Evolutionary conservation across 202 grass and related monocot genomes (phyloP).

Genomic region (Bolboschoenoplectus hybrid): DNA sequence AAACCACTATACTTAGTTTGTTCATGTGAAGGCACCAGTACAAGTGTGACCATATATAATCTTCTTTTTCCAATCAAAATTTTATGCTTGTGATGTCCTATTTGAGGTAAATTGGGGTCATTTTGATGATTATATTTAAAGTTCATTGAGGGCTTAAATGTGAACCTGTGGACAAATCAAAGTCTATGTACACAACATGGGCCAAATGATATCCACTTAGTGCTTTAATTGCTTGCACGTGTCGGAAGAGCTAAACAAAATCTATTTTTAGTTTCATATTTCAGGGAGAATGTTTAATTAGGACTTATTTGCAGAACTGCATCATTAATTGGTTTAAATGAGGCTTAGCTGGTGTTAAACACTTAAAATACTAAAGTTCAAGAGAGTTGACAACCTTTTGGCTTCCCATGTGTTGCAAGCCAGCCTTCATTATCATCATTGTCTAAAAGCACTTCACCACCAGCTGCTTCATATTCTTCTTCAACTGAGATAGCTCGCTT

Average conservation of each 20-base stretch:
- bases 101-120: background rate
- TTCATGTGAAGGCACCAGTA: background rate
- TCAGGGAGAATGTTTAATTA: background rate
- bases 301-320: background rate
- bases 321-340: background rate
- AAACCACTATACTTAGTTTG: background rate
- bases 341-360: background rate
- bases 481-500: conserved; percentile 71
- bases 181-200: background rate
- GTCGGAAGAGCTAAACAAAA: background rate
- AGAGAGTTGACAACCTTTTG: conserved; percentile 54
- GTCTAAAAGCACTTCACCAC: conserved; percentile 78
- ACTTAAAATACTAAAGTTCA: background rate
- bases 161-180: background rate
- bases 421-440: conserved; percentile 69
- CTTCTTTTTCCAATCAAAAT: background rate
- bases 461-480: conserved; percentile 86
- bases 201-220: background rate
- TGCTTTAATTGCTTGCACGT: background rate
- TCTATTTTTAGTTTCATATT: background rate
- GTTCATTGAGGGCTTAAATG: conserved; percentile 14
- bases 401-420: conserved; percentile 85
- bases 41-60: background rate
- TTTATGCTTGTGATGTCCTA: background rate
- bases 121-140: background rate